phyloP scores from a whole-genome alignment of 495 filamentous ascomycete genomes.

The Physcia stellaris region DNA sequence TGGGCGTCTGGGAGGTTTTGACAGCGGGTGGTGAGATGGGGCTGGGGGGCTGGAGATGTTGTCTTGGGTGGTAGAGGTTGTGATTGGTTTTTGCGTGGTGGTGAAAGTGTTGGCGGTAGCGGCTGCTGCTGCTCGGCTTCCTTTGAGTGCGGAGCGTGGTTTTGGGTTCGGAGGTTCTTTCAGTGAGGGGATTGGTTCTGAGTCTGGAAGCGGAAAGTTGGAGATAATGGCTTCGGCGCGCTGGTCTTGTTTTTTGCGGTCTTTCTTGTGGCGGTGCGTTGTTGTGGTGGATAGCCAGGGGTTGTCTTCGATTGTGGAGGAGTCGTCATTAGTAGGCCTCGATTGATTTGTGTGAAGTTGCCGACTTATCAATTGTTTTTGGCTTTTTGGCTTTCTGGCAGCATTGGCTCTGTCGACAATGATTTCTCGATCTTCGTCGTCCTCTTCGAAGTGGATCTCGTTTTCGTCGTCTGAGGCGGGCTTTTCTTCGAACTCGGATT shows the following conservation, averaged over 20 bases:
- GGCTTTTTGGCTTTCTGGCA: not conserved
- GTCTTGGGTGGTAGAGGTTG: too few species aligned
- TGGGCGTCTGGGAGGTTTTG: too few species aligned
- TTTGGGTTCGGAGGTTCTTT: constrained; percentile 9
- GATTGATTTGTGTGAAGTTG: too few species aligned
- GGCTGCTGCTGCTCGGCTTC: constrained; percentile 11
- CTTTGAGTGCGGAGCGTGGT: constrained; percentile 13
- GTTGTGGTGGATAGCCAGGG: constrained; percentile 8
- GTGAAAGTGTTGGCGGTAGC: constrained; percentile 9
- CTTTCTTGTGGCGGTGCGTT: not conserved
- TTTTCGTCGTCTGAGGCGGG: constrained; percentile 40
- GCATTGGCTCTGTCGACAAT: constrained; percentile 3
- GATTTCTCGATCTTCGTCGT: constrained; percentile 19
- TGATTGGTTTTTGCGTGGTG: not conserved
- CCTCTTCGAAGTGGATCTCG: constrained; percentile 11
- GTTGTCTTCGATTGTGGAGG: constrained; percentile 3
- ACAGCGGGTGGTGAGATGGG: constrained; percentile 8
- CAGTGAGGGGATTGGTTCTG: too few species aligned
- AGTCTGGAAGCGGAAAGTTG: constrained; percentile 16
- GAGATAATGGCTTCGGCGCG: constrained; percentile 12
- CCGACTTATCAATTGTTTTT: too few species aligned
- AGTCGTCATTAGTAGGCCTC: too few species aligned
- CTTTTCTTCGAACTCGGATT: constrained; percentile 49
- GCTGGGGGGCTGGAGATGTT: constrained; percentile 14
- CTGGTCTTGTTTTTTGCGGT: constrained; percentile 3